Evolutionary conservation across 768 basidiomycete species (phyloP).

Genomic region (Trametes cingulata): DNA sequence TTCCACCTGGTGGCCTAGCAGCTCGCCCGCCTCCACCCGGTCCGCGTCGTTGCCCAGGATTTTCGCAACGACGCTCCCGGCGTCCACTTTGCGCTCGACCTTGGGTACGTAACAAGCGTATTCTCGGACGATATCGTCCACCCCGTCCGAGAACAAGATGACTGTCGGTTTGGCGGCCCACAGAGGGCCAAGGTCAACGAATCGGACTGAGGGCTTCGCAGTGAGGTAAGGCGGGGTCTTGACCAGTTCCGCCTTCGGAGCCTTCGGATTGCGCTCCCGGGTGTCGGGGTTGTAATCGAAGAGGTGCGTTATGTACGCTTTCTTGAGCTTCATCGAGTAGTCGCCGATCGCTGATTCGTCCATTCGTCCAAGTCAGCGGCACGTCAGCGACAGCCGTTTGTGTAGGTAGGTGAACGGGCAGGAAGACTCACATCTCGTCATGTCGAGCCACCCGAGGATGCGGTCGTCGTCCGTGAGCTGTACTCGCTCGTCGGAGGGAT

Average conservation of each 20-base stretch:
- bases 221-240: constrained; percentile 3
- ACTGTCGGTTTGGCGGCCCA: constrained; percentile 1
- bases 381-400: neutral
- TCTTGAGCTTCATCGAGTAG: neutral
- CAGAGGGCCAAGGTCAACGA: neutral
- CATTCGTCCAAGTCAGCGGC: no score
- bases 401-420: neutral
- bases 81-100: neutral
- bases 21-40: neutral
- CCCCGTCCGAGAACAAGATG: constrained; percentile 6
- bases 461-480: neutral
- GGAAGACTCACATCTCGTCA: neutral
- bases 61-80: neutral
- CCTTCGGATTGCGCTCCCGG: neutral
- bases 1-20: neutral
- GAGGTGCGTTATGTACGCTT: constrained; percentile 2
- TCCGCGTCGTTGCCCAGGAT: neutral
- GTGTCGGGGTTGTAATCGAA: neutral
- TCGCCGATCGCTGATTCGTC: constrained; percentile 3
- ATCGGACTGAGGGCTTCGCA: constrained; percentile 2
- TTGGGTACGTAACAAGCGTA: neutral
- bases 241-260: neutral
- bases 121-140: neutral
- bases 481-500: neutral
- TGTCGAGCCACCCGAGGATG: neutral